These are phyloP conservation scores for Atractiella rhizophila DNA, from an alignment of 768 basidiomycete genomes.

Conservation along the genomic window DNA sequence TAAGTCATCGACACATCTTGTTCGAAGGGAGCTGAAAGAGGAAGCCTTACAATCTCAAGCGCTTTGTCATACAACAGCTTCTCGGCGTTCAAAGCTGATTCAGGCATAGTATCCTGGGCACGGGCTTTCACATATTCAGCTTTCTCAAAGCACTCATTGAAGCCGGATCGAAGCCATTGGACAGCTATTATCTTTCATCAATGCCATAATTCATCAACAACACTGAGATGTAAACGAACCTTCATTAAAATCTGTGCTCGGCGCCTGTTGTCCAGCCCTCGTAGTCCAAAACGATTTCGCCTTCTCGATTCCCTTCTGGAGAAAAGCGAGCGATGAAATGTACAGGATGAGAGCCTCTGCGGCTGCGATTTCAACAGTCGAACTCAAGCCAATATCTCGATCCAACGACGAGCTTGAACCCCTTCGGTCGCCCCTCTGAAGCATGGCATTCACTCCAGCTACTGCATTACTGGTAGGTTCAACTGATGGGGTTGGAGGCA, in stretches of 20 bases:
- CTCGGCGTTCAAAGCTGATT: slow-evolving; percentile 61
- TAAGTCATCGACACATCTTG: background rate
- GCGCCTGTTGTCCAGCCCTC: slow-evolving; percentile 41
- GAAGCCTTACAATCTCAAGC: slow-evolving; percentile 41
- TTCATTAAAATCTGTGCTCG: slow-evolving; percentile 38
- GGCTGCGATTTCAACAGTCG: slow-evolving; percentile 10
- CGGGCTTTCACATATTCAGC: slow-evolving; percentile 32
- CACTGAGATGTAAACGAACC: slow-evolving; percentile 34
- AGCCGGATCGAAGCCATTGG: slow-evolving; percentile 76
- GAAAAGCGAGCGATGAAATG: slow-evolving; percentile 73
- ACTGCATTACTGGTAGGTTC: slow-evolving; percentile 4
- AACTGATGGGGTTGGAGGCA: slow-evolving; percentile 41
- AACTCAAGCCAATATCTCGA: background rate
- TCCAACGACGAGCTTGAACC: slow-evolving; percentile 10
- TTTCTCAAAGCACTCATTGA: slow-evolving; percentile 80
- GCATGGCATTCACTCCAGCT: slow-evolving; percentile 12
- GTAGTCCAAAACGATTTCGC: slow-evolving; percentile 43
- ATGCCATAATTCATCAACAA: background rate
- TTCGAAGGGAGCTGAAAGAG: background rate
- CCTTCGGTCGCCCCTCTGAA: slow-evolving; percentile 9
- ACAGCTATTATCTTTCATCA: slow-evolving; percentile 19
- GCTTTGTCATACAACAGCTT: slow-evolving; percentile 83
- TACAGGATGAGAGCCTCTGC: slow-evolving; percentile 59
- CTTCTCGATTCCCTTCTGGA: slow-evolving; percentile 72
- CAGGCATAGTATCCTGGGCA: slow-evolving; percentile 39